Conservation (phyloP, 1,139 yeast species). For the Debaryomycetaceae sp. region DNA sequence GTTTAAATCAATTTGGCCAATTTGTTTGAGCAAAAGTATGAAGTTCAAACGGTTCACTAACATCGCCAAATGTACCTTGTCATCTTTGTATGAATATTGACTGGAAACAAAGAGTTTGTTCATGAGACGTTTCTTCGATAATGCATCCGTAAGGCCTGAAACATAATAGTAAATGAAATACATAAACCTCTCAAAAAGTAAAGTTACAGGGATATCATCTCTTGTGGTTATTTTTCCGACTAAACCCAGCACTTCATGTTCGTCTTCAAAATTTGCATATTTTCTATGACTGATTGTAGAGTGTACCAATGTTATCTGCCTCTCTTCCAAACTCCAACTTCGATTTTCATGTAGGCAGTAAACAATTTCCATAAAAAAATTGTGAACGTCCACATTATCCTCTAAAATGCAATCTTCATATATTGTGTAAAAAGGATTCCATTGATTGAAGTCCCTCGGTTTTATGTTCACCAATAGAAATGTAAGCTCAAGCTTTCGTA, state of each 20-base stretch:
- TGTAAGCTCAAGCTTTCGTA: slow-evolving; percentile 7
- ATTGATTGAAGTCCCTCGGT: slow-evolving; percentile 13
- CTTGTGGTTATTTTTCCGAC: slow-evolving; percentile 24
- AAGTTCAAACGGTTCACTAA: slow-evolving; percentile 39
- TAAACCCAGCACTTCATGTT: slow-evolving; percentile 22
- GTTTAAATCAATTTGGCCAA: slow-evolving; percentile 33
- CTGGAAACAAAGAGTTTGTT: slow-evolving; percentile 41
- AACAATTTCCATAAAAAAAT: slow-evolving; percentile 28
- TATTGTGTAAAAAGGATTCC: slow-evolving; percentile 26
- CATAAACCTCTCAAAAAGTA: slow-evolving; percentile 40
- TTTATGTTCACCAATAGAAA: slow-evolving; percentile 13
- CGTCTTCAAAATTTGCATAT: slow-evolving; percentile 40
- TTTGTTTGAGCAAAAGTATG: slow-evolving; percentile 29
- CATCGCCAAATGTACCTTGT: slow-evolving; percentile 26
- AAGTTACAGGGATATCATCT: slow-evolving; percentile 30
- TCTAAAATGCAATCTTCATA: slow-evolving; percentile 14
- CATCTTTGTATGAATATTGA: slow-evolving; percentile 27
- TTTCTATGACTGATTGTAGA: slow-evolving; percentile 27
- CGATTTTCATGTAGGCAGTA: slow-evolving; percentile 23
- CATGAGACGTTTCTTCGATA: slow-evolving; percentile 30
- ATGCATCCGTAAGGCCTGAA: slow-evolving; percentile 24
- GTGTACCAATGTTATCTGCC: slow-evolving; percentile 27
- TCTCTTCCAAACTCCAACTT: slow-evolving; percentile 39
- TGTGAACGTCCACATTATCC: slow-evolving; percentile 17
- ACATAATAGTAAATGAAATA: slow-evolving; percentile 32